phyloP scores from a whole-genome alignment of 1,284 basidiomycete genomes.

The Cryptococcus sp. region DNA sequence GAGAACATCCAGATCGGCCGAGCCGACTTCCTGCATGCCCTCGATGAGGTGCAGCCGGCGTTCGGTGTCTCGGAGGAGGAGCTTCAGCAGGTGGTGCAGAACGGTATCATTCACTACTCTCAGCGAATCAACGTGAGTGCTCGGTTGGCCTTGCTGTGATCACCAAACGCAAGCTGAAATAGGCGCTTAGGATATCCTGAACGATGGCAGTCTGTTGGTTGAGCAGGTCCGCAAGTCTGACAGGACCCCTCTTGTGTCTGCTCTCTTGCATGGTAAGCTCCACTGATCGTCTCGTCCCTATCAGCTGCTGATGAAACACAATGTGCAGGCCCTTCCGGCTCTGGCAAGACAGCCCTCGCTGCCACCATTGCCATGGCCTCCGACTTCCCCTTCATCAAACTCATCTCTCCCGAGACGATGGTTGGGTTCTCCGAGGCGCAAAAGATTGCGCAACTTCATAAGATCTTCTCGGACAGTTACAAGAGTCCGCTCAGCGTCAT shows the following conservation, averaged over 20 bases:
- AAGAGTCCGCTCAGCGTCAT: constrained; percentile 96
- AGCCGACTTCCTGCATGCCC: constrained; percentile 82
- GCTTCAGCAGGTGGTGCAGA: constrained; percentile 87
- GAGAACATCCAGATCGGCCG: constrained; percentile 88
- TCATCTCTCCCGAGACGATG: constrained; percentile 95
- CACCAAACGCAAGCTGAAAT: constrained; percentile 3
- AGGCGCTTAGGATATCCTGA: constrained; percentile 80
- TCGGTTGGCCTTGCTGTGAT: neutral
- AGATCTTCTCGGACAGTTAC: constrained; percentile 93
- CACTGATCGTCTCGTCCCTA: neutral
- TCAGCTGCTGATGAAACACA: neutral
- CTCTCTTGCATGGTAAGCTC: constrained; percentile 70
- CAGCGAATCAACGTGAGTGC: constrained; percentile 57
- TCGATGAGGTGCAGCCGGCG: constrained; percentile 93
- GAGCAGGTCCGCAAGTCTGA: constrained; percentile 91
- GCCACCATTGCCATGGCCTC: constrained; percentile 92
- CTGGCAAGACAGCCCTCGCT: constrained; percentile 93
- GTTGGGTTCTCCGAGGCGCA: constrained; percentile 88
- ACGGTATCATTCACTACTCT: constrained; percentile 95
- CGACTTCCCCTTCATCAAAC: constrained; percentile 95
- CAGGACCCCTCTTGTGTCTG: constrained; percentile 86
- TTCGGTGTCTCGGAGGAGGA: constrained; percentile 99
- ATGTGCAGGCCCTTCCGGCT: constrained; percentile 69
- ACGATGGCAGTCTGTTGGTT: constrained; percentile 87
- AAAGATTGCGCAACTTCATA: constrained; percentile 89